Conservation (phyloP, 148 eudicot species). For the Camellia sinensis region DNA sequence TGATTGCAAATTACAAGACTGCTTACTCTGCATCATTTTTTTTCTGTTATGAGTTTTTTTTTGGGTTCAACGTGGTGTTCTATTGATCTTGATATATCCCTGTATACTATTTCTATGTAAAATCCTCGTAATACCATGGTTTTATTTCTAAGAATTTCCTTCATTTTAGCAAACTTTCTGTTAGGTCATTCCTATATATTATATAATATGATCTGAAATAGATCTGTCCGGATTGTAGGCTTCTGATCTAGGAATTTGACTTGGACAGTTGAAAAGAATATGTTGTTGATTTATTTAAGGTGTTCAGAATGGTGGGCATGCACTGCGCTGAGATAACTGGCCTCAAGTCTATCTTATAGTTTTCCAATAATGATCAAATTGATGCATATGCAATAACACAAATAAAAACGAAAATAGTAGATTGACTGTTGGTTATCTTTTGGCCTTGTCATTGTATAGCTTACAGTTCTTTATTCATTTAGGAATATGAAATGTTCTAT, state of each 20-base stretch:
- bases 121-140: neutral
- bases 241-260: neutral
- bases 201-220: neutral
- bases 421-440: conserved; percentile 7
- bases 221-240: neutral
- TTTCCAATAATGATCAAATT: neutral
- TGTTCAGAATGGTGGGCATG: neutral
- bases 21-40: too few relatives aligned
- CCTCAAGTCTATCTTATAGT: neutral
- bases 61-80: too few relatives aligned
- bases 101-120: neutral
- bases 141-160: neutral
- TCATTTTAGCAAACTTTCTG: neutral
- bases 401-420: too few relatives aligned
- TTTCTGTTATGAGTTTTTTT: too few relatives aligned
- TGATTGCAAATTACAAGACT: too few relatives aligned
- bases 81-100: neutral
- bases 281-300: neutral
- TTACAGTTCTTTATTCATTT: conserved; percentile 18
- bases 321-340: neutral
- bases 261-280: neutral
- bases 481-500: conserved; percentile 83
- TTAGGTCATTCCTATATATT: neutral
- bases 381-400: neutral
- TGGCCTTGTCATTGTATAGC: conserved; percentile 9